Evolutionary conservation across 306 rosid species (phyloP).

Genomic region (Dryas drummondii): DNA sequence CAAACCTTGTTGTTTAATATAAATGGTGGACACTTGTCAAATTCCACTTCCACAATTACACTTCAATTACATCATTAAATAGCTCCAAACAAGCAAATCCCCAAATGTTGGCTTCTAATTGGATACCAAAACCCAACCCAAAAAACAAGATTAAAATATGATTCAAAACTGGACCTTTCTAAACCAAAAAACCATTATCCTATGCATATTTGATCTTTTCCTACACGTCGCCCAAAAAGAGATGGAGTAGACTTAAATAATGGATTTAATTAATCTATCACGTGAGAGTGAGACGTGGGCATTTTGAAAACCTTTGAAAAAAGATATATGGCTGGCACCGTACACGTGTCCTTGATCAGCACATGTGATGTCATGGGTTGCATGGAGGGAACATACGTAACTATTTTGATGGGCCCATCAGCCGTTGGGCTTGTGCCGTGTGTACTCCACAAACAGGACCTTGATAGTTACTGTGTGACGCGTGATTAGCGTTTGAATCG

Average conservation of each 20-base stretch:
- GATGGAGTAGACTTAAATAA: not conserved
- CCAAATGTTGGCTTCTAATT: conserved; percentile 12
- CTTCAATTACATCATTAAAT: conserved; percentile 27
- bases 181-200: not conserved
- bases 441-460: not conserved
- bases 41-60: conserved; percentile 5
- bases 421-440: conserved; percentile 28
- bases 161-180: not conserved
- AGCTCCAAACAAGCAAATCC: not conserved
- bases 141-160: not conserved
- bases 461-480: conserved; percentile 13
- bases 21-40: conserved; percentile 25
- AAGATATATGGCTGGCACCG: conserved; percentile 17
- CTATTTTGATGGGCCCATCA: not conserved
- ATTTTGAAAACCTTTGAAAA: conserved; percentile 5
- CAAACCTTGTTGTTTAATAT: conserved; percentile 23
- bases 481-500: conserved; percentile 35
- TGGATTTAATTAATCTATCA: not conserved
- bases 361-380: conserved; percentile 36
- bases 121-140: not conserved
- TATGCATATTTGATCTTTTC: not conserved
- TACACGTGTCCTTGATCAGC: conserved; percentile 39
- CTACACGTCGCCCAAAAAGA: conserved; percentile 1
- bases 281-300: conserved; percentile 41
- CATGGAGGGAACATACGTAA: conserved; percentile 41